A percentile compares a stretch with the other conserved stretches of the same genome.
phyloP scores from a whole-genome alignment of 2,329 filamentous ascomycete genomes.

The Penicillium brasilianum region DNA sequence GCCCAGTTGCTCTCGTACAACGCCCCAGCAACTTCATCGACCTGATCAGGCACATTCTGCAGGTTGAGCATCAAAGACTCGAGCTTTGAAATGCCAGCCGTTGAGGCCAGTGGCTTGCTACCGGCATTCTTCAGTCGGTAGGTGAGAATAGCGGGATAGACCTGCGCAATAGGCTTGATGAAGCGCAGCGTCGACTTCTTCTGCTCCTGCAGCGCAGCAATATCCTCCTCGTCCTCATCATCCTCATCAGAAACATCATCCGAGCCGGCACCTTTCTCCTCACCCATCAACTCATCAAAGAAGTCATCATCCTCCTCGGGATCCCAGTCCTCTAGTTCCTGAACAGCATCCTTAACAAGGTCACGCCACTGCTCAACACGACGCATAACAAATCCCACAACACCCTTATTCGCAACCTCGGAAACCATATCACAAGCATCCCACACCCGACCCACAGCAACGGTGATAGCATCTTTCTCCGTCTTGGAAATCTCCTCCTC shows the following conservation, averaged over 20 bases:
- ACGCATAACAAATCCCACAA: slow-evolving; percentile 70
- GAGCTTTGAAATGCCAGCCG: slow-evolving; percentile 34
- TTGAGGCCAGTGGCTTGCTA: slow-evolving; percentile 23
- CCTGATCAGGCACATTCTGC: slow-evolving; percentile 45
- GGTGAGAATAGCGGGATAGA: slow-evolving; percentile 50
- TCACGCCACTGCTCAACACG: slow-evolving; percentile 77
- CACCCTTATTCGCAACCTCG: slow-evolving; percentile 67
- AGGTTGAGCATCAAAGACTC: slow-evolving; percentile 43
- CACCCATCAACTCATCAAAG: slow-evolving; percentile 45
- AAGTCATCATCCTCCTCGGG: slow-evolving; percentile 69
- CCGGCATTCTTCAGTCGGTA: slow-evolving; percentile 47
- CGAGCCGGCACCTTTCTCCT: slow-evolving; percentile 23
- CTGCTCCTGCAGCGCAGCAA: slow-evolving; percentile 44
- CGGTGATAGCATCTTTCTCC: slow-evolving; percentile 61
- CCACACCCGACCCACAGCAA: slow-evolving; percentile 80
- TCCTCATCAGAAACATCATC: slow-evolving; percentile 22
- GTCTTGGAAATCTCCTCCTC: slow-evolving; percentile 35
- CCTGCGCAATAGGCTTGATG: slow-evolving; percentile 49
- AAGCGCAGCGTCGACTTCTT: slow-evolving; percentile 51
- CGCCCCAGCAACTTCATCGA: slow-evolving; percentile 54
- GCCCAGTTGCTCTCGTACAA: slow-evolving; percentile 50
- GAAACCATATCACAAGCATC: slow-evolving; percentile 76
- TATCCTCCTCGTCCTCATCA: slow-evolving; percentile 34
- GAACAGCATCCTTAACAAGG: slow-evolving; percentile 78
- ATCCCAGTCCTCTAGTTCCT: slow-evolving; percentile 87